Base-by-base conservation (phyloP, 2,329 filamentous ascomycete genomes). In the Nemania sp. region DNA sequence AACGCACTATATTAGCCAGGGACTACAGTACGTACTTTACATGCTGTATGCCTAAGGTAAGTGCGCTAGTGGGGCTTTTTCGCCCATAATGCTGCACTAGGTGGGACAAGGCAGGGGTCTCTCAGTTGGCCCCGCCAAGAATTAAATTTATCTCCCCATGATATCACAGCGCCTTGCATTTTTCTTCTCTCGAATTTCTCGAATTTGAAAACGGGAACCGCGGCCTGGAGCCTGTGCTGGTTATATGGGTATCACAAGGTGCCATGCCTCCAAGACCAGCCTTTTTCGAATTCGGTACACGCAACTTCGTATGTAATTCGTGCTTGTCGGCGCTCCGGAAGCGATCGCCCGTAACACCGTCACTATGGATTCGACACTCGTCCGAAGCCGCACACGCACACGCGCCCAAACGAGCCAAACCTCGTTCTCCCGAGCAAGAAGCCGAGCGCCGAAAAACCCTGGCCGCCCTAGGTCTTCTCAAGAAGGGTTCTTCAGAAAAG, bases 261-360 rank as follows among this genome's bases (percentile, higher is more conserved):
- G 59, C 31, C 56, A 69, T 70, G 67, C 64, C 64, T 60, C 60
- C 65, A 19, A 60, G 59, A 37, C 48, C 57, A 6, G 23, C 59
- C 11, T 40, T 66, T 47, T 52, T 68, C 37, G 67, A 69, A 26
- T 52, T 56, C 19, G 47, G 56, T 22, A 47, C 60, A 37, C 61
- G 63, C n/a, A 64, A 60, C 17, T 69, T 68, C 22, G 58, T 70
- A 22, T 70, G 68, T 39, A 65, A 63, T 36, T 68, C 68, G 19
- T 70, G 68, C 30, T 59, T 64, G 3, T 61, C 61, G 4, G 54
- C 50, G 34, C 56, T 69, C 30, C 64, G 56, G 12, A 66, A 62
- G 40, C 63, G 52, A 40, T 43, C 59, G 5, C 52, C 56, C 6
- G 17, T 54, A 11, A 50, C 61, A 47, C 57, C 51, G 65, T 68